Evolutionary conservation across 169 alveolate species (phyloP).

Genomic region (Plasmodium gaboni): DNA sequence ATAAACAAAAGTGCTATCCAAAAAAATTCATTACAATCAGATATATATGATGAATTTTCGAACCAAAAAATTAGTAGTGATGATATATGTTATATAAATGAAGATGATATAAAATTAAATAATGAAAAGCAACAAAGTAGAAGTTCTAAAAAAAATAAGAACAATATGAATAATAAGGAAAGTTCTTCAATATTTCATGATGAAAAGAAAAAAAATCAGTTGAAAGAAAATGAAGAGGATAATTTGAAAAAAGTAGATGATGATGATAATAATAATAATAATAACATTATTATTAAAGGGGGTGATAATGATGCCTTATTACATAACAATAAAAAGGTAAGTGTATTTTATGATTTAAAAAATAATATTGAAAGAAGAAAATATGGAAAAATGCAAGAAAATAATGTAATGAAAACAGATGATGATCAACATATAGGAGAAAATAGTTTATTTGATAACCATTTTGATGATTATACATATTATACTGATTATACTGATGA

Average conservation of each 20-base stretch:
- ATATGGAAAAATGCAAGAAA: constrained; percentile 1
- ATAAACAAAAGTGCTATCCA: background rate
- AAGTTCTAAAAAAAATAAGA: constrained; percentile 39
- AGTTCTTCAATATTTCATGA: background rate
- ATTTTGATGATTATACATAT: constrained; percentile 1
- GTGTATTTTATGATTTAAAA: background rate
- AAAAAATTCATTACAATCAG: background rate
- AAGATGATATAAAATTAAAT: constrained; percentile 29
- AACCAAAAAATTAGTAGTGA: constrained; percentile 46
- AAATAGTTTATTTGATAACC: background rate
- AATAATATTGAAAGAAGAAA: background rate
- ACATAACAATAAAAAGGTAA: constrained; percentile 19
- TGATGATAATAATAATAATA: constrained; percentile 7
- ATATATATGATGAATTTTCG: constrained; percentile 10
- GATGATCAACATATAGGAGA: constrained; percentile 9
- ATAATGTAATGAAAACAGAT: constrained; percentile 9
- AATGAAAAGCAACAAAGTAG: constrained; percentile 54
- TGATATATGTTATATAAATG: constrained; percentile 50
- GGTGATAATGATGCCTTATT: constrained; percentile 39
- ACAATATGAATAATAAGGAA: constrained; percentile 13
- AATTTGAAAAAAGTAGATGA: constrained; percentile 67
- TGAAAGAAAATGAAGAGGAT: constrained; percentile 17
- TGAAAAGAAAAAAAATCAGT: constrained; percentile 27
- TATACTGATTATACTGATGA: constrained; percentile 61
- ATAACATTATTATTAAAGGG: constrained; percentile 27